Conservation (phyloP, 371 early-diverging fungal species). For the Saksenaea vasiformis region DNA sequence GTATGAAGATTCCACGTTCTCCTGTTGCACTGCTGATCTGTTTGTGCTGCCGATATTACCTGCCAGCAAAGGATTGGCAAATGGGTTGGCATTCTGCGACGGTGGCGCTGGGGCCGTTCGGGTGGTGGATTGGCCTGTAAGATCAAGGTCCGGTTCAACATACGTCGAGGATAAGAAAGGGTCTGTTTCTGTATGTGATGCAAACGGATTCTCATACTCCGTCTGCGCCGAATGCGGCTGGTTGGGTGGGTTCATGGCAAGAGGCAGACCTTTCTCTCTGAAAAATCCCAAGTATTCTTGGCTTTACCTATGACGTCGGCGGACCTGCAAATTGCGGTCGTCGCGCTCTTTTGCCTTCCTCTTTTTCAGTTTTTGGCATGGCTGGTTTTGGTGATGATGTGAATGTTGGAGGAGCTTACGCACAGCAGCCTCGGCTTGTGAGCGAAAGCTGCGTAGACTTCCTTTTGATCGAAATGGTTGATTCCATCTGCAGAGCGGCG, state of each 20-base stretch:
- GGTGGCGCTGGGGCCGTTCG: constrained; percentile 14
- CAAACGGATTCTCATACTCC: constrained; percentile 23
- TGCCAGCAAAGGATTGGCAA: constrained; percentile 7
- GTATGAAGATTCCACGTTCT: background rate
- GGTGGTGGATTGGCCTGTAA: constrained; percentile 35
- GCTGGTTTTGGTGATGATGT: constrained; percentile 15
- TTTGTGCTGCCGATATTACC: constrained; percentile 17
- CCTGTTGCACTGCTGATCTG: constrained; percentile 10
- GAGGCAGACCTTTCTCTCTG: background rate
- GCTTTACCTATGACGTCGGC: background rate
- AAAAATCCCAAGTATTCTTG: background rate
- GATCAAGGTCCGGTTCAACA: constrained; percentile 36
- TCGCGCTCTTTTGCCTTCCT: background rate
- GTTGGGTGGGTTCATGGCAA: background rate
- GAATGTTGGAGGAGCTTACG: constrained; percentile 5
- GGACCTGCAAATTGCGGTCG: background rate
- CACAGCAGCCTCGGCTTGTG: constrained; percentile 42
- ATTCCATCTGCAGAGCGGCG: constrained; percentile 62
- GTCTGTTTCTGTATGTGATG: constrained; percentile 6
- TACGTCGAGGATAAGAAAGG: constrained; percentile 17
- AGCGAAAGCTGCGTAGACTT: constrained; percentile 73
- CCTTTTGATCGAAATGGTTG: constrained; percentile 80
- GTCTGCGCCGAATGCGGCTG: constrained; percentile 2
- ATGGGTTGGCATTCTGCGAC: constrained; percentile 9
- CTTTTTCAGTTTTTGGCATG: constrained; percentile 4